A percentile compares a stretch with the other conserved stretches of the same genome.
Evolutionary conservation across 371 early-diverging fungal species (phyloP).

Genomic region (Mortierella sp.): DNA sequence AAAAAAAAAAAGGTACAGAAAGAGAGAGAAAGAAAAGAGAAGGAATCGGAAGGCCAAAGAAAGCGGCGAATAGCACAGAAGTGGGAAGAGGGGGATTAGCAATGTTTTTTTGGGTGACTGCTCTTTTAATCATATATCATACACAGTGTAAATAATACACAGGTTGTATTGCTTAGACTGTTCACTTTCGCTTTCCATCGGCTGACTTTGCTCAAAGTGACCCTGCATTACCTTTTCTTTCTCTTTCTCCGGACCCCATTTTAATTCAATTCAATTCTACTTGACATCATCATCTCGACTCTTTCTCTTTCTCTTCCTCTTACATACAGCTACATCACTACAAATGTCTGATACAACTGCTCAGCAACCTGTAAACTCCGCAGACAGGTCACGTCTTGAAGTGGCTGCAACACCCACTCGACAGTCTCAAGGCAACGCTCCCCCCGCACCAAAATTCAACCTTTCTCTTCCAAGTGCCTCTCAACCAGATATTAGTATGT

Average conservation of each 20-base stretch:
- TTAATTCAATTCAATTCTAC: no score
- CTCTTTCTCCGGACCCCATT: no score
- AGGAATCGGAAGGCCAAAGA: constrained; percentile 9
- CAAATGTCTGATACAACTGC: constrained; percentile 13
- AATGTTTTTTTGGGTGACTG: neutral
- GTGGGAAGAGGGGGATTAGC: neutral
- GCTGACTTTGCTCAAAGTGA: no score
- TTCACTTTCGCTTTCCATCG: neutral
- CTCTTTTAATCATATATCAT: constrained; percentile 4
- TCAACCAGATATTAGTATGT: constrained; percentile 82
- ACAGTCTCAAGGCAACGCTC: constrained; percentile 12
- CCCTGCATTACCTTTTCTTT: no score
- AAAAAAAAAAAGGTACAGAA: constrained; percentile 5
- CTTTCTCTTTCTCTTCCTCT: neutral
- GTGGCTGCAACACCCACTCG: constrained; percentile 10
- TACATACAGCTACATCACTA: neutral
- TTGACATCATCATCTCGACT: no score
- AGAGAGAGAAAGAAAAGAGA: neutral
- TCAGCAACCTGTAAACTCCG: constrained; percentile 43
- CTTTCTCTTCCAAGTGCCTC: constrained; percentile 77
- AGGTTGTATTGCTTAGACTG: no score
- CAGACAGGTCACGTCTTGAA: constrained; percentile 43
- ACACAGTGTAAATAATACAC: no score
- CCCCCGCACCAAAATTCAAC: constrained; percentile 48
- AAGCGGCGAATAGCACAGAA: constrained; percentile 4